Evolutionary conservation across 345 rosid species (phyloP).

Genomic region (Salix arbutifolia): DNA sequence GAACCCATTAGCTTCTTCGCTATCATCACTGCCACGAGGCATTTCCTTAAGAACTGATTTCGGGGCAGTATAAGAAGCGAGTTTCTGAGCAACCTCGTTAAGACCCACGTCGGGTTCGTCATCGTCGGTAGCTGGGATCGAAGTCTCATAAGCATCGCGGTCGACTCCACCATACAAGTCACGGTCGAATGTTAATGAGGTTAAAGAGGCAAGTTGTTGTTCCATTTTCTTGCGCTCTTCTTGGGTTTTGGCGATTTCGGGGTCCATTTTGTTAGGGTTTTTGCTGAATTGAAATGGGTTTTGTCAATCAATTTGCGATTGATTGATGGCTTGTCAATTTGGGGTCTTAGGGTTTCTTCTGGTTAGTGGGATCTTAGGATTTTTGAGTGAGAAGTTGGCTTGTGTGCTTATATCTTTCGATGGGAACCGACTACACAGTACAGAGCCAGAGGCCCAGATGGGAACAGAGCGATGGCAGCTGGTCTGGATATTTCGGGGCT

Average conservation of each 20-base stretch:
- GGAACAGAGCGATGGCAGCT: background rate
- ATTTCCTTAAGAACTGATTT: slow-evolving; percentile 70
- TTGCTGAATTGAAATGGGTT: background rate
- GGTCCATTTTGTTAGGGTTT: slow-evolving; percentile 34
- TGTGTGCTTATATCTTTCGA: background rate
- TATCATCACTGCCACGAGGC: slow-evolving; percentile 62
- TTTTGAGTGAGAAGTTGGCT: background rate
- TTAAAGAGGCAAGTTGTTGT: slow-evolving; percentile 71
- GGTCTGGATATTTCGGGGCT: background rate
- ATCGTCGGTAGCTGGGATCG: slow-evolving; percentile 81
- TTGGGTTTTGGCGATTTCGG: slow-evolving; percentile 77
- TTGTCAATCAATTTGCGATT: background rate
- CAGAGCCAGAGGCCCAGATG: background rate
- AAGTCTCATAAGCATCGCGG: slow-evolving; percentile 55
- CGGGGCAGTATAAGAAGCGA: slow-evolving; percentile 89
- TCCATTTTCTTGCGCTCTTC: slow-evolving; percentile 72
- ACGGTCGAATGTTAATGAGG: slow-evolving; percentile 61
- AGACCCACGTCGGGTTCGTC: slow-evolving; percentile 68
- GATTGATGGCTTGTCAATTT: background rate
- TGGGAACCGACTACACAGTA: background rate
- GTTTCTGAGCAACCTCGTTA: slow-evolving; percentile 65
- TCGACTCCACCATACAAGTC: slow-evolving; percentile 80
- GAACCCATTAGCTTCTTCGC: slow-evolving; percentile 50
- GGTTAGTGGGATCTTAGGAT: background rate
- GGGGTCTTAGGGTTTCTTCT: too few relatives aligned